phyloP scores from a whole-genome alignment of 2,329 filamentous ascomycete genomes.

The Penicillium sp. region DNA sequence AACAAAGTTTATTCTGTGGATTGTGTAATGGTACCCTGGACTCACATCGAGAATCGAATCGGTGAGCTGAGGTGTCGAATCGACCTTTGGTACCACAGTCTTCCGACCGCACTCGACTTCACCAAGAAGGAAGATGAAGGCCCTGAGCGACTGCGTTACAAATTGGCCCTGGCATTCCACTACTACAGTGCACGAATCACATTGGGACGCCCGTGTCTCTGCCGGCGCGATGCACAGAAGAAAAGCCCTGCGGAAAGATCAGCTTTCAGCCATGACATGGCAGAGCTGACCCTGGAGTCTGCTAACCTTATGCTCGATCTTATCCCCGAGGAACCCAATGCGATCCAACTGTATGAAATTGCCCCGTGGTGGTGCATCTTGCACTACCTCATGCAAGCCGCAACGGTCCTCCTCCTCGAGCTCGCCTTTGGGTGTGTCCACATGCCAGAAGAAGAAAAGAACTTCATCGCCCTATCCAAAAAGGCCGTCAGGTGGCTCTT shows the following conservation, averaged over 20 bases:
- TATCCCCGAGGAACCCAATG: constrained; percentile 45
- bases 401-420: constrained; percentile 48
- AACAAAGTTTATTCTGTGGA: constrained; percentile 45
- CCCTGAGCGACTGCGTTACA: constrained; percentile 36
- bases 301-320: constrained; percentile 41
- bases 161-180: constrained; percentile 44
- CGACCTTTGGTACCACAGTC: constrained; percentile 40
- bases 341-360: constrained; percentile 41
- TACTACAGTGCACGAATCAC: constrained; percentile 48
- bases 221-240: constrained; percentile 41
- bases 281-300: constrained; percentile 40
- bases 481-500: constrained; percentile 47
- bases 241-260: constrained; percentile 22
- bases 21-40: constrained; percentile 41
- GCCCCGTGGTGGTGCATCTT: constrained; percentile 49
- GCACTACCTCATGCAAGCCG: constrained; percentile 48
- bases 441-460: constrained; percentile 40
- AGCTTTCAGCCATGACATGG: constrained; percentile 43
- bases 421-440: constrained; percentile 47
- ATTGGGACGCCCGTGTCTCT: constrained; percentile 49
- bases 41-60: constrained; percentile 43
- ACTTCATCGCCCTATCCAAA: constrained; percentile 39
- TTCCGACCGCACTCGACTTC: constrained; percentile 42
- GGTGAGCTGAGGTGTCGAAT: constrained; percentile 38
- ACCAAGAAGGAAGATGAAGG: constrained; percentile 35